Evolutionary conservation across 2,329 filamentous ascomycete species (phyloP).

Genomic region (Penicillium decumbens): DNA sequence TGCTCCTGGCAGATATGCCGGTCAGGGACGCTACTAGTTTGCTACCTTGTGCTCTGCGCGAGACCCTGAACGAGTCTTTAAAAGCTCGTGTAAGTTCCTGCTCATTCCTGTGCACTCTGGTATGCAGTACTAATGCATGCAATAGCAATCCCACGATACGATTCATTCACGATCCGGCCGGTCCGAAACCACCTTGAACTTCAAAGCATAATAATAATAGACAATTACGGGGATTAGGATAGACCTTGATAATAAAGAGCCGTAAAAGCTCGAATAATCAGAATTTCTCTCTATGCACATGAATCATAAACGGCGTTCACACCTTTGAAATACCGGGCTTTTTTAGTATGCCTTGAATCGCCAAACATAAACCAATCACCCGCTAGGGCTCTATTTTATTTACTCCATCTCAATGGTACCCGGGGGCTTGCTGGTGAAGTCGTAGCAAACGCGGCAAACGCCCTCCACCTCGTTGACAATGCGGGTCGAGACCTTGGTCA

Average conservation of each 20-base stretch:
- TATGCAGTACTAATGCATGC: background rate
- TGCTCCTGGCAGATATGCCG: background rate
- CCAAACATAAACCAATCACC: background rate
- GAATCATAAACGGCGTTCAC: conserved; percentile 10
- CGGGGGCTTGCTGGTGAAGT: conserved; percentile 39
- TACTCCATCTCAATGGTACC: conserved; percentile 28
- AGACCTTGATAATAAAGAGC: background rate
- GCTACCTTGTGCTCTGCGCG: background rate
- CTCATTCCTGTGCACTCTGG: background rate
- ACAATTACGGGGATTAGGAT: background rate
- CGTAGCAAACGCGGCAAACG: conserved; percentile 66
- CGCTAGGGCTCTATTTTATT: background rate
- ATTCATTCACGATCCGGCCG: background rate
- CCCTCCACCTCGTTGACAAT: conserved; percentile 75
- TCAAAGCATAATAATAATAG: background rate
- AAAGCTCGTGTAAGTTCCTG: background rate
- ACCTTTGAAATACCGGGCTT: conserved; percentile 3
- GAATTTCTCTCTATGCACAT: conserved; percentile 12
- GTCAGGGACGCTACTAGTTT: background rate
- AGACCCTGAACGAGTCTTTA: background rate
- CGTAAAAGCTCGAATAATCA: background rate
- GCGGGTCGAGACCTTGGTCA: conserved; percentile 57
- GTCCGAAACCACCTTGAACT: background rate
- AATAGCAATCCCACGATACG: background rate
- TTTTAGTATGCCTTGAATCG: conserved; percentile 2